Percentiles rank a stretch among this genome's conserved stretches.
These are phyloP conservation scores for Pseudogymnoascus sp. DNA, from an alignment of 2,329 filamentous ascomycete species.

Conservation along the genomic window DNA sequence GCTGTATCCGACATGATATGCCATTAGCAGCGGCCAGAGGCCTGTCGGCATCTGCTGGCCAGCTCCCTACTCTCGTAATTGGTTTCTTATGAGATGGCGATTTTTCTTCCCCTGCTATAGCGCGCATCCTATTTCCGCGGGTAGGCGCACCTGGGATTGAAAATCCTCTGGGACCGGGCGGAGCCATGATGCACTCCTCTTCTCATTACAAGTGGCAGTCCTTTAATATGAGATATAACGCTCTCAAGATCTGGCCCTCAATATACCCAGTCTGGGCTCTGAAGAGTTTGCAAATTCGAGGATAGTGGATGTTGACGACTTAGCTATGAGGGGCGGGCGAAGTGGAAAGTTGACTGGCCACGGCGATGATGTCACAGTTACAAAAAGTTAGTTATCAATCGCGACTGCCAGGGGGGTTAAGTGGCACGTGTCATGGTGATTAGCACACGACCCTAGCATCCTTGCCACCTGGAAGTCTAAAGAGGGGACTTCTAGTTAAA, in stretches of 20 bases:
- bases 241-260: background rate
- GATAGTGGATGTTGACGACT: background rate
- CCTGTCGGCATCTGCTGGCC: constrained; percentile 46
- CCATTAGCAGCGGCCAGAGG: constrained; percentile 73
- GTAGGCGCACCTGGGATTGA: background rate
- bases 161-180: background rate
- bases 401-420: background rate
- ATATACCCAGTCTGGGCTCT: background rate
- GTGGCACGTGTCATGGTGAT: too few species aligned
- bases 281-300: background rate
- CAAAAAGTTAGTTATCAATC: background rate
- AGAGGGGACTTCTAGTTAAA: background rate
- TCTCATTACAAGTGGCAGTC: background rate
- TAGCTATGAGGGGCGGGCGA: background rate
- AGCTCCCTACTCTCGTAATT: constrained; percentile 27
- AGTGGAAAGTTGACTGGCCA: background rate
- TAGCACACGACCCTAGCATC: too few species aligned
- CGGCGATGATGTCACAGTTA: background rate
- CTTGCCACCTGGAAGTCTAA: background rate
- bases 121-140: background rate
- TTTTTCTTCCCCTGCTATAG: constrained; percentile 30
- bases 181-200: background rate
- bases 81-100: constrained; percentile 14
- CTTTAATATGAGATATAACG: background rate
- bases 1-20: constrained; percentile 60